Conservation (phyloP, 768 basidiomycete species). For the Cystofilobasidium bisporidii region DNA sequence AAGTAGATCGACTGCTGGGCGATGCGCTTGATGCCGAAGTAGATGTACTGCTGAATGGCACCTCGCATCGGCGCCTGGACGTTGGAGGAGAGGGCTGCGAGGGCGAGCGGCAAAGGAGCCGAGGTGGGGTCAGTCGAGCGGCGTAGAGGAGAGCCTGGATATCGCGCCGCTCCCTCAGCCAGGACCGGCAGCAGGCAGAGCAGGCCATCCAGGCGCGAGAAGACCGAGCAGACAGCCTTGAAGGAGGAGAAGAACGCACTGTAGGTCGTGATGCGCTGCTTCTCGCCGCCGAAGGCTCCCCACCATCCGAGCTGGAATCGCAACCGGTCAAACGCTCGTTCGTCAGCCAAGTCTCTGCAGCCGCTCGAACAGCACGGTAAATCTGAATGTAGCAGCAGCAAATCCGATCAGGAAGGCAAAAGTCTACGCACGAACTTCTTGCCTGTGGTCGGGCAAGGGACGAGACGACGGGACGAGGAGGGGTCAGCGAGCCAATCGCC, state of each 20-base stretch:
- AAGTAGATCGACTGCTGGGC: constrained; percentile 5
- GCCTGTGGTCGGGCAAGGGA: background rate
- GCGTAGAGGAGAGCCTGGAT: no score
- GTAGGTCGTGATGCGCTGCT: constrained; percentile 8
- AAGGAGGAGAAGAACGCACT: background rate
- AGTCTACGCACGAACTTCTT: constrained; percentile 1
- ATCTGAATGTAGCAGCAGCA: no score
- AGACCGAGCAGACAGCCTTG: background rate
- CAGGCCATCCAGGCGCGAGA: background rate
- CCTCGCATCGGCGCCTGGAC: constrained; percentile 1
- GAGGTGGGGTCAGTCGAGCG: no score
- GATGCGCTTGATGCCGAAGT: constrained; percentile 12
- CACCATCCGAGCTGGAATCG: constrained; percentile 3
- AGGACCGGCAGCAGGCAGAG: no score
- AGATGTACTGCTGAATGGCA: constrained; percentile 3
- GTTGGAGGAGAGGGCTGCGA: background rate
- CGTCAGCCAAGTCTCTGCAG: background rate
- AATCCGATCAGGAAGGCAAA: no score
- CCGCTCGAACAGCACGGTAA: no score
- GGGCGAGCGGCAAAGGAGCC: no score
- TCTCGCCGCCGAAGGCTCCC: constrained; percentile 8
- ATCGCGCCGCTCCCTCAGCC: no score
- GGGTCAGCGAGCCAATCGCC: background rate
- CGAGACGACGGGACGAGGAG: no score
- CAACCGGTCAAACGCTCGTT: background rate